Conservation (phyloP, 306 rosid genomes). For the Biancaea sappan region DNA sequence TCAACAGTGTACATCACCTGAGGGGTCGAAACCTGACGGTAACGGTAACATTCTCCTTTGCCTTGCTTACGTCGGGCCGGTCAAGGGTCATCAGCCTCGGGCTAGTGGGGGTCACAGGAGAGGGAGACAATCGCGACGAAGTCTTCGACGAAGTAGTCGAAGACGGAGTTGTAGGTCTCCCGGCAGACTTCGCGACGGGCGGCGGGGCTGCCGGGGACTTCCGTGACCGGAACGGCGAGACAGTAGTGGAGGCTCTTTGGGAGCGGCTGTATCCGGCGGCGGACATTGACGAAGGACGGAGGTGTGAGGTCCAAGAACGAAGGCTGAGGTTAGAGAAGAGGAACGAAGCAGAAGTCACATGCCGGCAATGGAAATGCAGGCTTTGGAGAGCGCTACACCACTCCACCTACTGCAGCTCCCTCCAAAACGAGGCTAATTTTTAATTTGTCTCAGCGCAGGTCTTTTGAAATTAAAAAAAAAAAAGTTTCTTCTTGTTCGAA, state of each 20-base stretch:
- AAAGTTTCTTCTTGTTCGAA: not conserved
- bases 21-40: slow-evolving; percentile 91
- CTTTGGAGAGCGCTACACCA: slow-evolving; percentile 32
- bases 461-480: slow-evolving; percentile 20
- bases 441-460: slow-evolving; percentile 15
- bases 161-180: slow-evolving; percentile 63
- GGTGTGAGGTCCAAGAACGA: slow-evolving; percentile 14
- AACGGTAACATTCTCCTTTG: slow-evolving; percentile 86
- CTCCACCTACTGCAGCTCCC: slow-evolving; percentile 41
- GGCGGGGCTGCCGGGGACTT: slow-evolving; percentile 47
- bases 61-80: slow-evolving; percentile 51
- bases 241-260: slow-evolving; percentile 52
- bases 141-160: slow-evolving; percentile 49
- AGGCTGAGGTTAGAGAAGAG: not conserved
- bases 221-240: slow-evolving; percentile 67
- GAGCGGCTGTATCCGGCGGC: slow-evolving; percentile 49
- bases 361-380: slow-evolving; percentile 53
- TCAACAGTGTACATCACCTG: slow-evolving; percentile 46
- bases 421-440: slow-evolving; percentile 51
- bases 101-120: slow-evolving; percentile 46
- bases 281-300: slow-evolving; percentile 49
- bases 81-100: slow-evolving; percentile 39
- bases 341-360: slow-evolving; percentile 30
- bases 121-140: slow-evolving; percentile 44
- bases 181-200: slow-evolving; percentile 37